phyloP scores from a whole-genome alignment of 345 rosid genomes.

The Pistacia atlantica region DNA sequence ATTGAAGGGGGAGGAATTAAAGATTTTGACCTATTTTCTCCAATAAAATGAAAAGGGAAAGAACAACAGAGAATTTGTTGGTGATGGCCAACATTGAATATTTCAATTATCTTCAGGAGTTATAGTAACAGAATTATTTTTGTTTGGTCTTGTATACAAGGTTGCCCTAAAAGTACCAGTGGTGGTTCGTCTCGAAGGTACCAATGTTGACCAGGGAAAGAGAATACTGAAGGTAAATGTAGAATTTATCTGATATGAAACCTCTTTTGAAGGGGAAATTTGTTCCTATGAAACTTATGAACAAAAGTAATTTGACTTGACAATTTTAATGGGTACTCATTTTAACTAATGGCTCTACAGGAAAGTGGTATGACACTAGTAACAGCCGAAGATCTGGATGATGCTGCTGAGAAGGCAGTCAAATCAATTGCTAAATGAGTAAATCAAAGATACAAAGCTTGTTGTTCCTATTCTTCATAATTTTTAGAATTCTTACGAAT shows the following conservation, averaged over 20 bases:
- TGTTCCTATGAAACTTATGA: background rate
- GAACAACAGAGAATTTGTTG: background rate
- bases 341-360: conserved; percentile 37
- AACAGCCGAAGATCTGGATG: conserved; percentile 95
- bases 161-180: conserved; percentile 94
- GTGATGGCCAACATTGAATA: background rate
- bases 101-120: background rate
- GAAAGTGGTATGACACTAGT: conserved; percentile 91
- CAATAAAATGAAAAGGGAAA: background rate
- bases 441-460: conserved; percentile 1
- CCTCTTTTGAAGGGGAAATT: background rate
- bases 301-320: conserved; percentile 3
- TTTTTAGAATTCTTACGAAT: conserved; percentile 7
- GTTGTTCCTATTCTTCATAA: background rate
- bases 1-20: background rate
- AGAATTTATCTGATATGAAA: conserved; percentile 9
- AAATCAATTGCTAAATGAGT: conserved; percentile 50
- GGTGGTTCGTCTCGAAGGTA: conserved; percentile 80
- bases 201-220: conserved; percentile 82
- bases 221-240: conserved; percentile 78
- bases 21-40: background rate
- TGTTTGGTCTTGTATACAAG: conserved; percentile 32
- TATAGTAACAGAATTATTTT: conserved; percentile 10
- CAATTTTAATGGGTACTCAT: background rate
- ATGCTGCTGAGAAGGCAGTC: conserved; percentile 97